These are phyloP conservation scores for Biscogniauxia marginata DNA, from an alignment of 2,329 filamentous ascomycete genomes.

Conservation along the genomic window DNA sequence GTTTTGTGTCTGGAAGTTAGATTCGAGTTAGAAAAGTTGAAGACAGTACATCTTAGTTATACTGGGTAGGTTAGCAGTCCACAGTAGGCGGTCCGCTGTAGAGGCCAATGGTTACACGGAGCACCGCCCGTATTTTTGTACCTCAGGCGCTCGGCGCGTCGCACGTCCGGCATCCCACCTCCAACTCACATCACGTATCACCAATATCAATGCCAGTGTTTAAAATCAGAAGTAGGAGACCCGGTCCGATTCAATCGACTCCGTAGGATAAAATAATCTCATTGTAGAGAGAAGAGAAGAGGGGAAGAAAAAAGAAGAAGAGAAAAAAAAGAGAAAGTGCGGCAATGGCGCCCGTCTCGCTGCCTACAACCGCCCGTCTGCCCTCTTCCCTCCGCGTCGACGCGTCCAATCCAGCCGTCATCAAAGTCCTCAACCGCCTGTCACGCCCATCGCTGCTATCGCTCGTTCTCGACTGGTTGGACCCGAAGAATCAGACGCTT, in stretches of 20 bases:
- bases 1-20: no score
- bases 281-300: no score
- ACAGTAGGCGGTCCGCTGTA: no score
- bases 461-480: slow-evolving; percentile 75
- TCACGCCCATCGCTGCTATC: slow-evolving; percentile 70
- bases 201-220: not conserved
- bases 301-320: no score
- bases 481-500: slow-evolving; percentile 59
- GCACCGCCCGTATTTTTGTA: no score
- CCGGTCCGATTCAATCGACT: not conserved
- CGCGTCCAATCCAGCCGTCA: slow-evolving; percentile 60
- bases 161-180: no score
- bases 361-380: slow-evolving; percentile 70
- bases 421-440: slow-evolving; percentile 67
- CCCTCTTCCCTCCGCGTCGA: slow-evolving; percentile 69
- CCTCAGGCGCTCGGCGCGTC: not conserved
- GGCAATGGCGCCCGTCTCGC: slow-evolving; percentile 56
- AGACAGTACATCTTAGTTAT: no score
- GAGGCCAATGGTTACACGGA: no score
- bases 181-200: not conserved
- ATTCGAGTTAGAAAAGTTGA: no score
- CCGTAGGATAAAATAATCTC: no score
- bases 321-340: not conserved
- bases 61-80: no score
- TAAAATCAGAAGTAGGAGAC: not conserved